A percentile compares a stretch with the other conserved stretches of the same genome.
Evolutionary conservation across 345 rosid species (phyloP).

Genomic region (Jatropha curcas): DNA sequence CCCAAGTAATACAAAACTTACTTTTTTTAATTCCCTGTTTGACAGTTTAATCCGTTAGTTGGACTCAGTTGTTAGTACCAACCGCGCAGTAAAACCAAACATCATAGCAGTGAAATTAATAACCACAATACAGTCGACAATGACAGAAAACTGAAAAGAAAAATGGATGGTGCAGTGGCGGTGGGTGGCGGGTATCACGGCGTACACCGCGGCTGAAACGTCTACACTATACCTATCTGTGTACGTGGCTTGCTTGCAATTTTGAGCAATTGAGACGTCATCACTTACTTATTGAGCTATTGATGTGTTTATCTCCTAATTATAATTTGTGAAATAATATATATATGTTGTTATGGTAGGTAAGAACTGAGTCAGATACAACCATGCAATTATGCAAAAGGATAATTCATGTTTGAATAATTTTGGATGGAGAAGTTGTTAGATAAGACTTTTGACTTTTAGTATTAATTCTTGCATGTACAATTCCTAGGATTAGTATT

Average conservation of each 20-base stretch:
- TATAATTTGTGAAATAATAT: not conserved
- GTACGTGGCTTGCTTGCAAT: not conserved
- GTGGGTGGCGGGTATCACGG: not conserved
- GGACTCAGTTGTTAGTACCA: too few species aligned
- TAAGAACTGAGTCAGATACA: slow-evolving; percentile 4
- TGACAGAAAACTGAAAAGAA: too few species aligned
- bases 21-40: too few species aligned
- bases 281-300: not conserved
- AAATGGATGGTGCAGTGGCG: not conserved
- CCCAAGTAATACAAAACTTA: too few species aligned
- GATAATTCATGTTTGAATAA: slow-evolving; percentile 2
- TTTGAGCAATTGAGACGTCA: slow-evolving; percentile 1
- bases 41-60: too few species aligned
- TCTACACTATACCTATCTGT: not conserved
- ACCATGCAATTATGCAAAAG: not conserved
- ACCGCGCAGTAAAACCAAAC: too few species aligned
- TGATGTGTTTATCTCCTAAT: not conserved
- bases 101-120: too few species aligned
- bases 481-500: too few species aligned
- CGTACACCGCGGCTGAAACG: not conserved
- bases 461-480: too few species aligned
- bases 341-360: slow-evolving; percentile 6
- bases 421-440: not conserved
- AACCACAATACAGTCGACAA: too few species aligned
- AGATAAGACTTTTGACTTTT: not conserved